Percentiles rank a stretch among this genome's conserved stretches.
These are phyloP conservation scores for Paramecium primaurelia DNA, from an alignment of 73 alveolate genomes.

Conservation along the genomic window DNA sequence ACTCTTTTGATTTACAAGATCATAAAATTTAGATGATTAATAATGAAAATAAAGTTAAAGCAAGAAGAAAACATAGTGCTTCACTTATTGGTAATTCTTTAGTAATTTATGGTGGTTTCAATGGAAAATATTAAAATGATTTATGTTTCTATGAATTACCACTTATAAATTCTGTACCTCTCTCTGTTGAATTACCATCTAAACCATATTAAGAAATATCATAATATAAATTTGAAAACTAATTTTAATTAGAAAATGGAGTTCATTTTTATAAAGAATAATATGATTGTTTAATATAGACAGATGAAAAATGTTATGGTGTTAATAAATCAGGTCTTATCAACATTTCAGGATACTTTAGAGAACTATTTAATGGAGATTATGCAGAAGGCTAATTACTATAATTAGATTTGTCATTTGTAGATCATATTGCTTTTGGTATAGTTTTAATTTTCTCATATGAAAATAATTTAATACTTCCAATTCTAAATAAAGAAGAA, in stretches of 20 bases:
- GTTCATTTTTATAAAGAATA: not conserved
- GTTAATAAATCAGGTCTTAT: not conserved
- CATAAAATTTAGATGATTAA: not conserved
- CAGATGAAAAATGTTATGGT: not conserved
- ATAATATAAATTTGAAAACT: not conserved
- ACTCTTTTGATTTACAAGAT: not conserved
- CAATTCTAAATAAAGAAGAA: constrained; percentile 15
- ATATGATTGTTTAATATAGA: constrained; percentile 16
- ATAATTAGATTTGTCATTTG: not conserved
- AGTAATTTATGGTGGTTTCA: constrained; percentile 18
- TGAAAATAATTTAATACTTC: not conserved
- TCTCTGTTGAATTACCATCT: not conserved
- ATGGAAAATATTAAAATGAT: not conserved
- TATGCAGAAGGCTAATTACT: not conserved
- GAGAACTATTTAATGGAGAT: not conserved
- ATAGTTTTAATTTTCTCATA: not conserved
- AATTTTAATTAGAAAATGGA: not conserved
- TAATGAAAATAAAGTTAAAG: not conserved
- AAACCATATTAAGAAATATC: not conserved
- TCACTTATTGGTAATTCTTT: not conserved
- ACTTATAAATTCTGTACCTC: not conserved
- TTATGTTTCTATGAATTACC: not conserved
- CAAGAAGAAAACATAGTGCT: constrained; percentile 20
- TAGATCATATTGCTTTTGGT: not conserved
- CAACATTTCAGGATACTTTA: not conserved